These are phyloP conservation scores for Rhizophora mangle DNA, from an alignment of 345 rosid species.

Conservation along the genomic window DNA sequence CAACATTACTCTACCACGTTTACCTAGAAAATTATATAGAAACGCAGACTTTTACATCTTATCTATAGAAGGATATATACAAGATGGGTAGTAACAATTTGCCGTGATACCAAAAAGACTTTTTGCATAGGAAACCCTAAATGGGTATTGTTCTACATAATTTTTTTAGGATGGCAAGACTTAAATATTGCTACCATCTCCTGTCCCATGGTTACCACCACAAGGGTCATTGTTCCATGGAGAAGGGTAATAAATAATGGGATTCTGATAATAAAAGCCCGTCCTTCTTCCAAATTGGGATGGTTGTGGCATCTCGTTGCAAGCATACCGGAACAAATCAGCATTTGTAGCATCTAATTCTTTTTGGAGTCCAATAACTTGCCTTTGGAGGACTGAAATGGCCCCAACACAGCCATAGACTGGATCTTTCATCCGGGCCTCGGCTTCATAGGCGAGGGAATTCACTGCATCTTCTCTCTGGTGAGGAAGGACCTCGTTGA, in stretches of 20 bases:
- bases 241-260: conserved; percentile 9
- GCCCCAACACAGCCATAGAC: conserved; percentile 38
- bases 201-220: conserved; percentile 6
- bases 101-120: neutral
- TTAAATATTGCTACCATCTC: conserved; percentile 9
- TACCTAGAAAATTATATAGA: neutral
- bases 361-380: conserved; percentile 28
- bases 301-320: conserved; percentile 13
- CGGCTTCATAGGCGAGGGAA: conserved; percentile 37
- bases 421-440: conserved; percentile 32
- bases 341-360: conserved; percentile 34
- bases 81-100: neutral
- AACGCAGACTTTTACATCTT: neutral
- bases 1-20: neutral
- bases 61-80: neutral
- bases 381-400: conserved; percentile 33
- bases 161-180: neutral
- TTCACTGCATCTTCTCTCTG: conserved; percentile 38
- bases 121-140: conserved; percentile 29
- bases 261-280: conserved; percentile 10
- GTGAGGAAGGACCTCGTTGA: conserved; percentile 30
- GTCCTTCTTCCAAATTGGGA: conserved; percentile 12
- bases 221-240: conserved; percentile 16
- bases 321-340: conserved; percentile 27
- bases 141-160: conserved; percentile 1